Base-by-base conservation (phyloP, 805 yeast species). In the Clavispora phyllophila region DNA sequence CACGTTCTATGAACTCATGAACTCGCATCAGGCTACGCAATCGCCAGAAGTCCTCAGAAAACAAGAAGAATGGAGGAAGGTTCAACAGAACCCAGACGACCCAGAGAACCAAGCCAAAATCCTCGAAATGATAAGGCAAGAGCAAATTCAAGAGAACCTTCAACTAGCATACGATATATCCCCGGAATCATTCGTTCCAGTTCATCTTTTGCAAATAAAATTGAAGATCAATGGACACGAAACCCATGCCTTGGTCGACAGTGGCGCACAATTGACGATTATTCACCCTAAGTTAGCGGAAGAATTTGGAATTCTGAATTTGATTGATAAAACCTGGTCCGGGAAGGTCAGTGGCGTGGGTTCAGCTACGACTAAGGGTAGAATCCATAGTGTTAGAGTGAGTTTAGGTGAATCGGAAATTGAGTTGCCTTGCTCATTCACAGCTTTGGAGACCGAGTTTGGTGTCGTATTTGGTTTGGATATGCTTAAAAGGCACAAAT, bases 261-360 rank as follows among this genome's bases (percentile, higher is more conserved):
- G 97, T 0, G 99, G 99, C 2, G 98, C 99, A 0, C 96, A 89
- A 61, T 70, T 79, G 23, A 89, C 99, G 0, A 82, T 93, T 32
- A 79, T 93, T 56, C 81, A 89, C 25, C 85, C 95, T 1, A 67
- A 70, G 33, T 70, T 90, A 49, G 96, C 96, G 0, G 85, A 84
- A 47, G 66, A 70, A 37, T 78, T 90, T 45, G 85, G 85, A 2
- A 65, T 93, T 20, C 65, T 79, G 20, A 79, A 84, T 50, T 66
- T 89, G 43, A 79, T 93, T 5, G 99, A 93, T 60, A 79, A 66
- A 46, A 71, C 96, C 46, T 88, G 82, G 59, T 70, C 70, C 35
- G 96, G 96, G 18, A 80, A 80, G 55, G 97, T 96, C 1, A 70
- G 79, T 42, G 99, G 99, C 36, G 97, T 93, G 12, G 99, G 99